Conservation (phyloP, 2,329 filamentous ascomycete species). For the Colletotrichum lini region DNA sequence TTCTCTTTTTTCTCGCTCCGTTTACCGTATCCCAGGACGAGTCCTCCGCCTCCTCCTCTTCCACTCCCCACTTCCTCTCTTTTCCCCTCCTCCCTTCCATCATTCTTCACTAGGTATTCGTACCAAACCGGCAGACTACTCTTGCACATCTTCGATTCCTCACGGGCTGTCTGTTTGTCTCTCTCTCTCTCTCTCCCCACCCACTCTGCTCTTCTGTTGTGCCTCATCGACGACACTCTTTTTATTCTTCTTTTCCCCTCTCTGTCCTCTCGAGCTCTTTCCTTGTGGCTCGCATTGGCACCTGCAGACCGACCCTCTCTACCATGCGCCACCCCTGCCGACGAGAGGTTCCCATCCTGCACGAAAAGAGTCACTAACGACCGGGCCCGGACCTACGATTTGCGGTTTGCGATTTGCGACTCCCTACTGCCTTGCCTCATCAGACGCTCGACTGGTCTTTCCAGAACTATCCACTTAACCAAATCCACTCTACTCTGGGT, state of each 20-base stretch:
- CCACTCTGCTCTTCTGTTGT: slow-evolving; percentile 6
- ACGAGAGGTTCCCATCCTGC: slow-evolving; percentile 31
- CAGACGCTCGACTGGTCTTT: slow-evolving; percentile 12
- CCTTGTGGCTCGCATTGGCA: slow-evolving; percentile 27
- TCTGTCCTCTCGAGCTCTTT: slow-evolving; percentile 3
- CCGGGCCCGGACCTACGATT: slow-evolving; percentile 28
- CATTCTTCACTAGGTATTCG: neutral
- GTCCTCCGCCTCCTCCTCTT: neutral
- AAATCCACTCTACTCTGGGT: slow-evolving; percentile 5
- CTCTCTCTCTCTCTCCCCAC: neutral
- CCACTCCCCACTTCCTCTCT: slow-evolving; percentile 10
- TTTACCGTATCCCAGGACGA: slow-evolving; percentile 13
- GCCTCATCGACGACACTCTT: slow-evolving; percentile 15
- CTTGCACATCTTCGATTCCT: neutral
- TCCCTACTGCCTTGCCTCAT: neutral
- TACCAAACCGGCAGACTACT: no score
- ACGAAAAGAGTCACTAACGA: slow-evolving; percentile 37
- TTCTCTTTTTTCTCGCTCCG: neutral
- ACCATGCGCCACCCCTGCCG: slow-evolving; percentile 37
- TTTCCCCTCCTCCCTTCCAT: neutral
- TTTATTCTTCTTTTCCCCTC: neutral
- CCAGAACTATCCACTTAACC: slow-evolving; percentile 37
- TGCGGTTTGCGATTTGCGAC: neutral
- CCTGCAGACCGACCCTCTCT: slow-evolving; percentile 29
- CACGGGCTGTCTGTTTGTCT: neutral